Base-by-base conservation (phyloP, 192 early-diverging fungal genomes). In the Gaertneriomyces sp. region DNA sequence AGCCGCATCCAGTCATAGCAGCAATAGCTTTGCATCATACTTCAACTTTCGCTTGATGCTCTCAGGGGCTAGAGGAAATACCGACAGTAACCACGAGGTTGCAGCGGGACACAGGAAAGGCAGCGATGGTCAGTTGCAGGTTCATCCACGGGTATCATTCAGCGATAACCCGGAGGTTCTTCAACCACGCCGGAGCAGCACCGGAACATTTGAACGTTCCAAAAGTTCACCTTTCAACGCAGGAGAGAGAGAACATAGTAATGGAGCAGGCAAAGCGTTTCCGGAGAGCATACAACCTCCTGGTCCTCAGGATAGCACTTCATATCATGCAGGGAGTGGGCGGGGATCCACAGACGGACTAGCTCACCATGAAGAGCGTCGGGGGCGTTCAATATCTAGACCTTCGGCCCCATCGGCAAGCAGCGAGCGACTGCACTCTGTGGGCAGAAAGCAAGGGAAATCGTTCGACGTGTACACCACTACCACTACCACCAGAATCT, bases 401-500 rank as follows among this genome's bases (percentile, higher is more conserved):
- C 11, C 54, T 11, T n/a, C 54, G 25, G 16, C 14, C 16, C 12
- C 49, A 51, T 17, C 49, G 4, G 49, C 49, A 51, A 6, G 49
- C 49, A 51, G 49, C n/a, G 20, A 20, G 6, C n/a, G 62, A 64
- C 3, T 52, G 16, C 12, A 17, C n/a, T 7, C 45, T 54, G 9
- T 57, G 8, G 6, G 16, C 46, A 5, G 45, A 20, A 14, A 33
- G 64, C 38, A 66, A 66, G 45, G 14, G 53, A 42, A 54, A 52
- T 17, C 53, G 44, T 38, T 58, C 64, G 40, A 17, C 53, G 25
- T 14, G 54, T 66, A 66, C 25, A 66, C 64, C 5, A 66, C 64
- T 16, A 66, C 64, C 19, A 66, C 53, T 10, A 40, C 42, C 14
- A 66, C 64, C 14, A 42, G 57, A 33, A 66, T 66, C 6, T 66